Conservation (phyloP, 2,329 filamentous ascomycete genomes). For the Simplicillium aogashimaense region DNA sequence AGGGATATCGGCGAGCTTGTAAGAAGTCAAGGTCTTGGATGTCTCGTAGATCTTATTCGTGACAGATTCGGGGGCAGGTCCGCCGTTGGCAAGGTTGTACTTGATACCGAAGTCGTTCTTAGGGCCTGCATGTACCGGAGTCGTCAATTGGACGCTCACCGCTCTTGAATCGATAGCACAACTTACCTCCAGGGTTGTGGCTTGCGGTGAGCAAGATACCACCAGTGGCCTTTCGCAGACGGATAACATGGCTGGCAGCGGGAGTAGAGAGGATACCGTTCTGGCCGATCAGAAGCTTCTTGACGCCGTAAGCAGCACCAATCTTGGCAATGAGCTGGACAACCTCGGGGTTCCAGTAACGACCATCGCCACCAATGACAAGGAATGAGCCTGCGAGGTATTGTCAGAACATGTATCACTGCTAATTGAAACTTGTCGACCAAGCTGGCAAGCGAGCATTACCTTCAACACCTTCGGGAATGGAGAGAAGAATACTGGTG, state of each 20-base stretch:
- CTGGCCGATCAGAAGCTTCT: constrained; percentile 96
- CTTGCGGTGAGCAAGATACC: constrained; percentile 95
- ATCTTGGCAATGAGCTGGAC: constrained; percentile 97
- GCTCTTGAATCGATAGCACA: background rate
- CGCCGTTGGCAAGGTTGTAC: constrained; percentile 96
- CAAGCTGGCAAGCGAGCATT: constrained; percentile 11
- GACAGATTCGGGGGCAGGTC: constrained; percentile 87
- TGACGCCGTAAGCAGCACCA: constrained; percentile 90
- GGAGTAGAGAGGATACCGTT: constrained; percentile 95
- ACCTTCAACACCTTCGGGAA: constrained; percentile 86
- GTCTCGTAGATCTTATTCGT: constrained; percentile 97
- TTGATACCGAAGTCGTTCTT: constrained; percentile 98
- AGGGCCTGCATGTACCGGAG: constrained; percentile 50
- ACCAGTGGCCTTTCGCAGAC: constrained; percentile 88
- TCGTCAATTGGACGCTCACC: constrained; percentile 4
- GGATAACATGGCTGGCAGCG: constrained; percentile 90
- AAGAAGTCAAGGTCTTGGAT: constrained; percentile 80
- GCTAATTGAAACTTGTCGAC: constrained; percentile 7
- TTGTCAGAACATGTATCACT: background rate
- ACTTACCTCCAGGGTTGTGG: constrained; percentile 91
- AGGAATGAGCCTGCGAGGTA: constrained; percentile 55
- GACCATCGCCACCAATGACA: constrained; percentile 94
- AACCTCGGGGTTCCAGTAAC: constrained; percentile 95
- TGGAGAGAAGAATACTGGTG: constrained; percentile 86
- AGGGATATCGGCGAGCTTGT: constrained; percentile 83